Evolutionary conservation across 2,329 filamentous ascomycete genomes (phyloP), one percentile per base, ranked within the genome.

Genomic region (Sphaerostilbella broomeana): DNA sequence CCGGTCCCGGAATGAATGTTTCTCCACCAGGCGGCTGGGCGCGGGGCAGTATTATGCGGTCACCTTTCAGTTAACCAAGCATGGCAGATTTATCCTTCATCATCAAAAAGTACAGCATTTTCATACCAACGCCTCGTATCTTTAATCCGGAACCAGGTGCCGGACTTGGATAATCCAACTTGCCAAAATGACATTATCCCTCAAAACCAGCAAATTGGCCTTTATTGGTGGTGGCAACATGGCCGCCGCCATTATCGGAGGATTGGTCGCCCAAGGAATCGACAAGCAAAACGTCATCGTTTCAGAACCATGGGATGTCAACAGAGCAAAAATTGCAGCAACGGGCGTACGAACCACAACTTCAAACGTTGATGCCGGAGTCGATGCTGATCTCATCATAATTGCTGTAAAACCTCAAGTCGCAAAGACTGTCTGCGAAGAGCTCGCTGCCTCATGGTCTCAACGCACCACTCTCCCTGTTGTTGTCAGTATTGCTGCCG

Each of bases 381-480:
- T 47, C 1, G 61, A 61, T 30, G 68, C 69, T 10, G 65, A 71
- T 42, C 57, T 73, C 5, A 56, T 72, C 42, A 63, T 73, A 48
- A 57, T 73, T 25, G 66, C 69, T 42, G 69, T 73, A 44, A 73
- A 73, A 64, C 69, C 69, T 6, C 69, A 72, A 53, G 67, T 72
- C 32, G 59, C 68, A 37, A 61, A 66, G 60, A 52, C 49, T 15
- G 69, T 70, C 12, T 70, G 67, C 57, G 56, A 62, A 45, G 69
- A 72, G 53, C 61, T 72, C 11, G 65, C 57, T n/a, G 55, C 48
- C 7, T 58, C 61, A 1, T 68, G 63, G 62, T 47, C 55, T 2
- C 42, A 46, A 5, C 55, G 57, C 22, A 15, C 50, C 4, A 47
- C 46, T 3, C 53, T 64, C n/a, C 68, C 69, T 3, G 52, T 72